Base-by-base conservation (phyloP, 176 grass and related monocot genomes). In the maize (Zea mays) region DNA sequence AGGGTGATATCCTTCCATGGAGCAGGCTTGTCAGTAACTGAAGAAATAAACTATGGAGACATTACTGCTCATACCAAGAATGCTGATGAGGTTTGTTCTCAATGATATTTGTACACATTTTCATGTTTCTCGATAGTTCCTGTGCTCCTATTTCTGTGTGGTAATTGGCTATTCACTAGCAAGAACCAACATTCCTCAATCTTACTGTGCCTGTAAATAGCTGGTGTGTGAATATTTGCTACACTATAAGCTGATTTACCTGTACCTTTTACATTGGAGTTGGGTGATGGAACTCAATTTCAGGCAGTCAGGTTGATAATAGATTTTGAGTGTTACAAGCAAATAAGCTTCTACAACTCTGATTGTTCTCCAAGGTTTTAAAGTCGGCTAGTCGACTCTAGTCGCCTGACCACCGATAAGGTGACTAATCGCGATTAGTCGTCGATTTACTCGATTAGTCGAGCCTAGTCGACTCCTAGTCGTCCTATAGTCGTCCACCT, bases 1-100 rank as follows among this genome's bases (percentile, higher is more conserved):
- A 92, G 96, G 73, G 81, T 86, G 62, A 85, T 99, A 77, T 94
- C 96, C 58, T 99, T 95, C 76, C 85, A 92, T 55, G 96, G 96
- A 81, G 86, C 93, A 86, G 96, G 96, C 47, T 40, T 99, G 65
- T 99, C 96, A 15, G 83, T 69, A 63, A 81, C 85, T 62, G 89
- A 88, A 85, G 90, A 99, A 87, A 55, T 95, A 66, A 93, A 92
- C 10, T 99, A 88, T 37, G 56, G 75, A 44, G 78, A 92, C 60
- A 69, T 87, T 84, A 78, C 90, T 35, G 64, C 78, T 79, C 56
- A 82, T 59, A 79, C 77, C 69, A 66, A 86, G 65, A 85, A 87
- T 62, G 48, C 44, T 87, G 90, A 99, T 49, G 83, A 95, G 92
- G 92, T 99, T 51, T 56, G 67, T 73, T 85, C 19, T 67, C 13